Base-by-base conservation (phyloP, 1,284 basidiomycete genomes). In the Ceraceosorus guamensis region DNA sequence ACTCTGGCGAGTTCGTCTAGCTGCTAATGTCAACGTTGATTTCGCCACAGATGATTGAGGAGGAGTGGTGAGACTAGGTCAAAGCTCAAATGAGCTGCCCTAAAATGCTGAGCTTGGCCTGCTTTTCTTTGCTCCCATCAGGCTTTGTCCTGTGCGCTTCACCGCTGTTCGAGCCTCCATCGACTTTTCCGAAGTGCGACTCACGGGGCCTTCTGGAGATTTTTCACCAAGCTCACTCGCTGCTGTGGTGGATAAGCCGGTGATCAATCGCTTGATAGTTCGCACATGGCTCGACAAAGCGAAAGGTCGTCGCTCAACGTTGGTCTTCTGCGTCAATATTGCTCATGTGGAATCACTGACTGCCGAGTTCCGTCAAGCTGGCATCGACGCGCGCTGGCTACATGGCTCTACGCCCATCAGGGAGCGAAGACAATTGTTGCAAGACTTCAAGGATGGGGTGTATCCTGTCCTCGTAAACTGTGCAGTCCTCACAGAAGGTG, bases 381-480 rank as follows among this genome's bases (percentile, higher is more conserved):
- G 90, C 0, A 79, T 96, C 47, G 91, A 96, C 69, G 92, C 93
- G 5, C 82, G 89, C 53, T 88, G 86, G 59, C 69, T 97, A 4
- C 85, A 87, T 61, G 70, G 65, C 0, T 81, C 81, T 18, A 92
- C 89, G 0, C 83, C 84, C n/a, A 71, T 80, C 1, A 64, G 67
- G 3, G 85, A 89, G 64, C 82, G 92, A 5, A 82, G 82, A 61
- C 79, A 80, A 3, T 78, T 91, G 2, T 77, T 97, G 2, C 75
- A 80, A 1, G 81, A 81, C 1, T 98, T 97, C 76, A 84, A 81
- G 59, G 77, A 78, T 1, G 86, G 87, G 6, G 76, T 81, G 53
- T 96, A 85, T 68, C 89, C 91, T 4, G 89, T 98, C 0, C 80
- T 98, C 37, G 78, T 97, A 52, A 97, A 97, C 72, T 97, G 92